These are phyloP conservation scores for Talaromyces sp. DNA, from an alignment of 2,329 filamentous ascomycete genomes.

Conservation along the genomic window DNA sequence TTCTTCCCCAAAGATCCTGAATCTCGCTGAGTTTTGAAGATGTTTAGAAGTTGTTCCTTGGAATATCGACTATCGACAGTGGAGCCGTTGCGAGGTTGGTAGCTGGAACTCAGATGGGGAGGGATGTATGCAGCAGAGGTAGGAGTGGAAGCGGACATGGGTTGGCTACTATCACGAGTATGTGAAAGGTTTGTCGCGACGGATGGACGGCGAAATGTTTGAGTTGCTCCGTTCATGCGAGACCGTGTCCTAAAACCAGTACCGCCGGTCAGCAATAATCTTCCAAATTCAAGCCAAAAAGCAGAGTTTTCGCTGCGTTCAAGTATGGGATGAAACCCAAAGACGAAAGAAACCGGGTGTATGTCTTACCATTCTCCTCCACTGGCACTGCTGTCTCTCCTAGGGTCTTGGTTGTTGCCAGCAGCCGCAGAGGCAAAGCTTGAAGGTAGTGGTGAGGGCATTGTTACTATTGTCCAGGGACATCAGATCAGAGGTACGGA, in stretches of 20 bases:
- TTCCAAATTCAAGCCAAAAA: background rate
- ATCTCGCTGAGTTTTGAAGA: conserved; percentile 59
- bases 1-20: conserved; percentile 53
- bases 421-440: conserved; percentile 81
- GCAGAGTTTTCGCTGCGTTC: background rate
- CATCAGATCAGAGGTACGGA: conserved; percentile 17
- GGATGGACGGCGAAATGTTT: conserved; percentile 62
- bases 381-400: conserved; percentile 54
- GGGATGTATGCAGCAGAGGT: conserved; percentile 53
- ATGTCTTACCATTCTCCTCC: conserved; percentile 69
- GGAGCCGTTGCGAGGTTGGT: conserved; percentile 51
- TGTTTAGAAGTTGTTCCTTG: conserved; percentile 70
- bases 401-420: conserved; percentile 61
- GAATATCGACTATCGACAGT: conserved; percentile 61
- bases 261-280: conserved; percentile 13
- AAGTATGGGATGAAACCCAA: background rate
- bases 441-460: conserved; percentile 73
- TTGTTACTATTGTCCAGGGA: conserved; percentile 25
- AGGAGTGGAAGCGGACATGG: conserved; percentile 32
- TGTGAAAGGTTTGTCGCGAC: conserved; percentile 52
- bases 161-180: conserved; percentile 37
- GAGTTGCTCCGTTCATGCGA: conserved; percentile 61
- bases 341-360: conserved; percentile 8
- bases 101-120: conserved; percentile 54
- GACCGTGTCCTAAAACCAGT: conserved; percentile 48